Base-by-base conservation (phyloP, 768 basidiomycete genomes). In the Cubamyces lactineus region DNA sequence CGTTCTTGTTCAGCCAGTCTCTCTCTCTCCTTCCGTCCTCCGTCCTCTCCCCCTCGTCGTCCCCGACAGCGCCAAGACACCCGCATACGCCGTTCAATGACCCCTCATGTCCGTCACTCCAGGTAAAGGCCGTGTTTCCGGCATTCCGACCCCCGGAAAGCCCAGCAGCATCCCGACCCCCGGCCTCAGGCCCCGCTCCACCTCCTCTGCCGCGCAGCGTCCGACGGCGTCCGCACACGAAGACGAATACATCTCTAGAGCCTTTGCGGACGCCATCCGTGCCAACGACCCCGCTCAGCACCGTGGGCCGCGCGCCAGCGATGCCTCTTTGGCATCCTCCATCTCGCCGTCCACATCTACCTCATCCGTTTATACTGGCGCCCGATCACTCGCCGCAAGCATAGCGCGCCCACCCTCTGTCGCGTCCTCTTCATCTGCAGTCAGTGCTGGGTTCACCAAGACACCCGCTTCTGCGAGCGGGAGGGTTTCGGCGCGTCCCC, bases 241-340 rank as follows among this genome's bases (percentile, higher is more conserved):
- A 68, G 76, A 78, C 57, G 84, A 88, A 50, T 86, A 81, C 64
- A 84, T 87, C 70, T 81, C 85, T 48, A 84, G 83, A 67, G 87
- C 91, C n/a, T 87, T 93, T 65, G 84, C 81, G 45, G 91, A 92
- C 65, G 91, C 91, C 28, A 84, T 93, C 72, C 88, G 82, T 71
- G 84, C 89, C 55, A 91, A 93, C 67, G 88, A 93, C 71, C 91
- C 91, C 41, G 84, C 88, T 17, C 82, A 84, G 45, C 91, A 92
- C 72, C 84, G 87, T 53, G 67, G 78, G 55, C 74, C 75, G 49
- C 67, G 79, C 42, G 30, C 71, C 63, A 78, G 74, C 65, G 79
- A 73, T 65, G 48, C 70, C 55, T 73, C 79, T 51, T 70, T 69
- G 55, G 79, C 79, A 0, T 72, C 81, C 7, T 73, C 70, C 46